phyloP scores from a whole-genome alignment of 805 yeast species.

The Metschnikowia chrysomelidarum region DNA sequence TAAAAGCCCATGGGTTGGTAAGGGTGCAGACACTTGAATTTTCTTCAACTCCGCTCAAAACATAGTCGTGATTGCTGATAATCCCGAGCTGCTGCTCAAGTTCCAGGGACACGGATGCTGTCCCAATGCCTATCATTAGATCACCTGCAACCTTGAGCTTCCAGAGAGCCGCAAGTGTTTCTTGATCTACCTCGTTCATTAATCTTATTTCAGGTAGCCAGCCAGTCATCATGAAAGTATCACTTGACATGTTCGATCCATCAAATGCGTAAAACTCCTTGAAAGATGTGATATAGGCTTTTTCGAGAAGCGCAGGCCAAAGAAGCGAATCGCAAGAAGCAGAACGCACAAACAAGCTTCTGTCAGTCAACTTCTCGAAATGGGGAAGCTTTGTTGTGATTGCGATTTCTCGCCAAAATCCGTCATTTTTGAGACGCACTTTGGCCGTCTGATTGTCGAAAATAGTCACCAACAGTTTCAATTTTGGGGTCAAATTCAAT shows the following conservation, averaged over 20 bases:
- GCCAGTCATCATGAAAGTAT: slow-evolving; percentile 62
- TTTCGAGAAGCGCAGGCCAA: slow-evolving; percentile 78
- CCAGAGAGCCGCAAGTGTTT: slow-evolving; percentile 21
- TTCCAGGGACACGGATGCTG: slow-evolving; percentile 45
- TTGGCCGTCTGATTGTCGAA: slow-evolving; percentile 22
- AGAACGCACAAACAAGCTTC: slow-evolving; percentile 39
- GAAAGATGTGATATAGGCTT: slow-evolving; percentile 63
- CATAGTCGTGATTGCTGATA: slow-evolving; percentile 68
- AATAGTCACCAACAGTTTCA: slow-evolving; percentile 23
- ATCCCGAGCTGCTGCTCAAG: slow-evolving; percentile 38
- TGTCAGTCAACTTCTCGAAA: slow-evolving; percentile 12
- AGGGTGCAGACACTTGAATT: slow-evolving; percentile 9
- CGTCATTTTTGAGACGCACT: slow-evolving; percentile 51
- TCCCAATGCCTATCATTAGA: slow-evolving; percentile 64
- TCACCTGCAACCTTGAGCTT: slow-evolving; percentile 29
- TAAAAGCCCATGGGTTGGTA: slow-evolving; percentile 37
- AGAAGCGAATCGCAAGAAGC: slow-evolving; percentile 27
- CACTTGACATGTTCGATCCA: slow-evolving; percentile 79
- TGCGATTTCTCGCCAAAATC: slow-evolving; percentile 45
- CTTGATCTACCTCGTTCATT: slow-evolving; percentile 33
- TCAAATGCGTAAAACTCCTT: slow-evolving; percentile 56
- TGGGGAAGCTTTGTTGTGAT: slow-evolving; percentile 49
- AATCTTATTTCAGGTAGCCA: slow-evolving; percentile 64
- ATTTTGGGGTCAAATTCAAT: slow-evolving; percentile 14
- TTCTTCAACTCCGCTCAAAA: slow-evolving; percentile 34